Evolutionary conservation across 2,329 filamentous ascomycete species (phyloP), one percentile per base, ranked within the genome.

Genomic region (Beauveria brongniartii): DNA sequence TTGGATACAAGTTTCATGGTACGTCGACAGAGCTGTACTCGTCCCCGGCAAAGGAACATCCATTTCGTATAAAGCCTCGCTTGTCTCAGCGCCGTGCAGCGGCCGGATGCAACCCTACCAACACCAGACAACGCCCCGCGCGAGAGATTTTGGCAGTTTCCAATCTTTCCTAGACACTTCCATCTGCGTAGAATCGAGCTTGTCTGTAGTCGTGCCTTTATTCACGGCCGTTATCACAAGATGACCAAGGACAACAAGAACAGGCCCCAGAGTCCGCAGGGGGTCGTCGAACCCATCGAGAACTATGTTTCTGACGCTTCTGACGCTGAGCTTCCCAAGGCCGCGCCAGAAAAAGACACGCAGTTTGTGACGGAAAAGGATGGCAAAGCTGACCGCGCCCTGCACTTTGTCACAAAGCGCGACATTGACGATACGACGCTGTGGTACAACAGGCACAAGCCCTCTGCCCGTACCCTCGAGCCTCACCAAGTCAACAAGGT

Each of bases 401-500:
- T 62, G 10, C 50, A 61, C 26, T 50, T 64, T 26, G 63, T 67
- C 28, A 64, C 64, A 9, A 43, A 63, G 54, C 47, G 53, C 20
- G 65, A 68, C 9, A 63, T 67, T 22, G 66, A 68, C 47, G 65
- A 67, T 41, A 68, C 65, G 9, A 65, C 66, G 5, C 41, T 67
- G 26, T 68, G 67, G 62, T 68, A 66, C 61, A 68, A 66, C 59
- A 40, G 59, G 20, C 63, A 68, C 50, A 66, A 66, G 55, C 56
- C 64, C 43, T 57, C 51, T 3, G 63, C 61, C 24, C 51, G 53
- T 12, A 46, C 58, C 18, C 51, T 67, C n/a, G 61, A 60, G 12
- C 55, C 59, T 0, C 62, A 62, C 28, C 46, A 46, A 51, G 52
- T 61, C 8, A 53, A 24, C 10, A 62, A 51, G 16, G 44, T 68